Conservation (phyloP, 441 rosid genomes). For the Populus tomentosa region DNA sequence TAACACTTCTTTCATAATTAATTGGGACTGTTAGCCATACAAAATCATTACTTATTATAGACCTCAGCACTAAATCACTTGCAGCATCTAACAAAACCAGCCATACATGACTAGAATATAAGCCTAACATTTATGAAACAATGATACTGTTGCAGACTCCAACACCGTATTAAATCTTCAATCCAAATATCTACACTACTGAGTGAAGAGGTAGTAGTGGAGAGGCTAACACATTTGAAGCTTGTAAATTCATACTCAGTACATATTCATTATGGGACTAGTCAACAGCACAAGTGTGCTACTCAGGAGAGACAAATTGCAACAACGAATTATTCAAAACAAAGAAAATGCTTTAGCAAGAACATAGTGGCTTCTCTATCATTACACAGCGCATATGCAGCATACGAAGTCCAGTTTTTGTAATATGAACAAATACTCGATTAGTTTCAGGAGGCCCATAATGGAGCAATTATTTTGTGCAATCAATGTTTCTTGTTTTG, state of each 20-base stretch:
- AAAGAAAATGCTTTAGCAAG: too few relatives aligned
- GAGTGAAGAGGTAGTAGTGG: background rate
- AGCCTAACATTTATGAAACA: background rate
- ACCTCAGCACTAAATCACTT: background rate
- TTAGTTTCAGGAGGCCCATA: background rate
- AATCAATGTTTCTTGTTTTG: background rate
- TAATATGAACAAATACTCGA: background rate
- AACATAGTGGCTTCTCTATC: background rate
- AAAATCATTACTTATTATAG: background rate
- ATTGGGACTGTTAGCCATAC: background rate
- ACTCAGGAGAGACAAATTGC: too few relatives aligned
- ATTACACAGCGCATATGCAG: background rate
- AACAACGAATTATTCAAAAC: too few relatives aligned
- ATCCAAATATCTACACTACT: background rate
- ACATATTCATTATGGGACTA: too few relatives aligned
- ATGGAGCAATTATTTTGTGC: background rate
- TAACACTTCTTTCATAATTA: background rate
- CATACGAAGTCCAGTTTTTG: background rate
- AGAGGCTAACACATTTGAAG: background rate
- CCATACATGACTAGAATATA: background rate
- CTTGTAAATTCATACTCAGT: background rate
- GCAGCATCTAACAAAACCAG: background rate
- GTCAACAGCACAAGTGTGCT: too few relatives aligned
- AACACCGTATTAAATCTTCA: background rate
- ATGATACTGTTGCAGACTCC: background rate